A percentile compares a stretch with the other conserved stretches of the same genome.
Conservation (phyloP, 257 asterid species). For the Fraxinus pennsylvanica region DNA sequence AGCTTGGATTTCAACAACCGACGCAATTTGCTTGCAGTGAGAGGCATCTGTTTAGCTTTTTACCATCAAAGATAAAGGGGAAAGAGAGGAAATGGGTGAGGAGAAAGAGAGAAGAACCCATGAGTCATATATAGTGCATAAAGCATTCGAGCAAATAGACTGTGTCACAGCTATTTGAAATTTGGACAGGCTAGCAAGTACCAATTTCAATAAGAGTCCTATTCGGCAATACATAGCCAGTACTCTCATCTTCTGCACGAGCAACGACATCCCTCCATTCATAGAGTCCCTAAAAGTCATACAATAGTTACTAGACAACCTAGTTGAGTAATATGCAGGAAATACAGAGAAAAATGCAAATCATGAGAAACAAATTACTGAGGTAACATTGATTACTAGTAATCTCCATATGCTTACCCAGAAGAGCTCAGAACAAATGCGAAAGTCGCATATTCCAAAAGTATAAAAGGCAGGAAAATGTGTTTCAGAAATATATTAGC, state of each 20-base stretch:
- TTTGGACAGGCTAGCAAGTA: conserved; percentile 29
- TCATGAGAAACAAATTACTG: neutral
- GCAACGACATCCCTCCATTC: conserved; percentile 97
- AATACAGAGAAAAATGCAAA: neutral
- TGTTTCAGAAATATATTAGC: neutral
- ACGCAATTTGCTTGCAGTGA: conserved; percentile 59
- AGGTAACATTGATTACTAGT: neutral
- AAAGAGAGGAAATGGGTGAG: conserved; percentile 14
- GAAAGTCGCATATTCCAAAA: conserved; percentile 1
- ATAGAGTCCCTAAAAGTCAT: conserved; percentile 67
- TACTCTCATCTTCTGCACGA: conserved; percentile 99
- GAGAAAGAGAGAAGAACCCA: conserved; percentile 16
- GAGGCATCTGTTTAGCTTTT: conserved; percentile 94
- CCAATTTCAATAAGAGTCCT: conserved; percentile 89
- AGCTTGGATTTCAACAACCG: conserved; percentile 68
- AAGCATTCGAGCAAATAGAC: conserved; percentile 16
- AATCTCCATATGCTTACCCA: conserved; percentile 2
- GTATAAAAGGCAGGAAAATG: neutral
- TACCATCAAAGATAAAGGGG: conserved; percentile 23
- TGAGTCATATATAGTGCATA: conserved; percentile 16
- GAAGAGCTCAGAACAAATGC: conserved; percentile 15
- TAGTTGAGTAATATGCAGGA: neutral
- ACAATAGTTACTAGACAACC: conserved; percentile 17
- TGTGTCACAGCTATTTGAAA: conserved; percentile 20
- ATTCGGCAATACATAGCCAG: conserved; percentile 91